phyloP scores from a whole-genome alignment of 805 yeast genomes.

The Kuraishia piskuri region DNA sequence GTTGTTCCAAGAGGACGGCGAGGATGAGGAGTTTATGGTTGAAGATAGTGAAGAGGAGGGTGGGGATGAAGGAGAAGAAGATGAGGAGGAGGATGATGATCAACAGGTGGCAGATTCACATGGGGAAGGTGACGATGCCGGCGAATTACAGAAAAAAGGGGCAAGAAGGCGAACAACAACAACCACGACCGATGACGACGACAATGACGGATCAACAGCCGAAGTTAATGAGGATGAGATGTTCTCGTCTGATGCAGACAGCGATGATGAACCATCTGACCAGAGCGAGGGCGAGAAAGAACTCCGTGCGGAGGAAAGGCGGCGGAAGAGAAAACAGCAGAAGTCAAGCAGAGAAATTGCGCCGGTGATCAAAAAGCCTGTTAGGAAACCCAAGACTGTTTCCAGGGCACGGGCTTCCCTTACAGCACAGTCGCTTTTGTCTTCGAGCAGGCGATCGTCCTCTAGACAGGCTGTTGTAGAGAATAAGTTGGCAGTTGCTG shows the following conservation, averaged over 20 bases:
- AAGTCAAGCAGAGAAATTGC: slow-evolving; percentile 20
- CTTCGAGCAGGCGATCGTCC: slow-evolving; percentile 56
- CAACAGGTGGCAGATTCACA: slow-evolving; percentile 6
- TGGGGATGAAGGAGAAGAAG: slow-evolving; percentile 15
- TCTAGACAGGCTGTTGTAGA: slow-evolving; percentile 71
- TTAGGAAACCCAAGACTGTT: slow-evolving; percentile 12
- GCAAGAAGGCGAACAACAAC: background rate
- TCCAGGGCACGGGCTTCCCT: slow-evolving; percentile 18
- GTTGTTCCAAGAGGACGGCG: slow-evolving; percentile 44
- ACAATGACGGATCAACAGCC: slow-evolving; percentile 19
- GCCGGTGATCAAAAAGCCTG: slow-evolving; percentile 3
- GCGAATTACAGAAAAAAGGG: slow-evolving; percentile 15
- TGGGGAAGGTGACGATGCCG: slow-evolving; percentile 25
- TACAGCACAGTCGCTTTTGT: slow-evolving; percentile 9
- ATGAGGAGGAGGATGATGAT: slow-evolving; percentile 3
- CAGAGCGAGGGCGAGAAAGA: slow-evolving; percentile 43
- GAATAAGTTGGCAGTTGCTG: slow-evolving; percentile 68
- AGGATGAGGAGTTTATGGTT: slow-evolving; percentile 25
- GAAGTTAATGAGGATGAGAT: slow-evolving; percentile 35
- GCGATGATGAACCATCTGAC: slow-evolving; percentile 41
- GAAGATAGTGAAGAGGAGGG: slow-evolving; percentile 26
- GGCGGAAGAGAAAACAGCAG: slow-evolving; percentile 40
- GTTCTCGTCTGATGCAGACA: slow-evolving; percentile 43
- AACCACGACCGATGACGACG: slow-evolving; percentile 19
- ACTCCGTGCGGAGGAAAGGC: slow-evolving; percentile 22